These are phyloP conservation scores for Amaranthus hypochondriacus DNA, from an alignment of 148 eudicot species.

Conservation along the genomic window DNA sequence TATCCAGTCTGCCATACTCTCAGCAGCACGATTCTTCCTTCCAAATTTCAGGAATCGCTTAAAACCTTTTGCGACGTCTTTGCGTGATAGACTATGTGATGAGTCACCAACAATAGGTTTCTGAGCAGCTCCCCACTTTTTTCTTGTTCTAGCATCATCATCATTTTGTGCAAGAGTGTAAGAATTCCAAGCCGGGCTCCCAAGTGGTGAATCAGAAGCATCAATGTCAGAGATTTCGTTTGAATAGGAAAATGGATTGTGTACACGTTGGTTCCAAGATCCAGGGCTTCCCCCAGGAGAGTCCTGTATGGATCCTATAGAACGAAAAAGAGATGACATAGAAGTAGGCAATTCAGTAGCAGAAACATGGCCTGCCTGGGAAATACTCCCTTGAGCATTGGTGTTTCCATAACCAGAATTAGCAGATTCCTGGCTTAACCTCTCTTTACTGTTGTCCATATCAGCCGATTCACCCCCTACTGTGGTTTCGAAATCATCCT, in stretches of 20 bases:
- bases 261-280: constrained; percentile 67
- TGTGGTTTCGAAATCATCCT: constrained; percentile 39
- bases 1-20: constrained; percentile 80
- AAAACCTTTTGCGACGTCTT: constrained; percentile 75
- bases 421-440: constrained; percentile 42
- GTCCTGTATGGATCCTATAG: constrained; percentile 43
- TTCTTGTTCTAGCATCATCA: constrained; percentile 86
- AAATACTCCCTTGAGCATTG: constrained; percentile 41
- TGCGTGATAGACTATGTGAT: constrained; percentile 55
- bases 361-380: constrained; percentile 44
- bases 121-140: constrained; percentile 92
- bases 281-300: constrained; percentile 75
- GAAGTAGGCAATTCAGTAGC: constrained; percentile 43
- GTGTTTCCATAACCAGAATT: constrained; percentile 57
- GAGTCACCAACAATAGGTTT: constrained; percentile 64
- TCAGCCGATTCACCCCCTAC: constrained; percentile 30
- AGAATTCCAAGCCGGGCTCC: constrained; percentile 83
- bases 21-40: constrained; percentile 69
- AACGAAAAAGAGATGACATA: constrained; percentile 37
- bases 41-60: constrained; percentile 89
- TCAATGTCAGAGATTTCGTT: constrained; percentile 74
- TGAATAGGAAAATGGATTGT: constrained; percentile 59
- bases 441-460: constrained; percentile 39
- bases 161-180: constrained; percentile 58
- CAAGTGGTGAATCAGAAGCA: constrained; percentile 73